phyloP scores from a whole-genome alignment of 1,284 basidiomycete species.

The Ustilago bromivora region DNA sequence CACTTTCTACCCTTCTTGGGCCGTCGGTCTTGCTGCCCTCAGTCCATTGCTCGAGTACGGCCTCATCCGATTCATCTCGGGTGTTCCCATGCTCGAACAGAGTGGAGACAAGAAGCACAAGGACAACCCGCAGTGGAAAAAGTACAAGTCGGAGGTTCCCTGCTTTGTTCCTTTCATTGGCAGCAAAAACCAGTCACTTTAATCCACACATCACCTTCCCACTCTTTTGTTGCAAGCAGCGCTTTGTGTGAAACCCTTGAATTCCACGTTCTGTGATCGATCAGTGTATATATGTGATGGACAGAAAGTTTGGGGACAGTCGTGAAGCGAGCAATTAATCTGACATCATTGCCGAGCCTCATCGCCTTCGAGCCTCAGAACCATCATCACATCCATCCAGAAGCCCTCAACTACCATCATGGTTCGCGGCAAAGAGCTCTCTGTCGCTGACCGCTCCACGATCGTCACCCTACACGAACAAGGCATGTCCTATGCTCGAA shows the following conservation, averaged over 20 bases:
- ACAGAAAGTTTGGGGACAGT: not conserved
- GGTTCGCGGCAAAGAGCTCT: conserved; percentile 2
- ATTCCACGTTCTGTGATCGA: not conserved
- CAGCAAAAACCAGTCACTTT: conserved; percentile 35
- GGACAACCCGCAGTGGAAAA: conserved; percentile 76
- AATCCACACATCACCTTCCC: not conserved
- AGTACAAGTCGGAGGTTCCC: conserved; percentile 75
- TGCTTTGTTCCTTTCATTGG: conserved; percentile 62
- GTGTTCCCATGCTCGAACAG: conserved; percentile 78
- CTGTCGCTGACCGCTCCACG: not conserved
- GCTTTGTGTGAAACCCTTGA: not conserved
- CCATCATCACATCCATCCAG: not conserved
- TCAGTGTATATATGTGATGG: not conserved
- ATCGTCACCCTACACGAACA: not conserved
- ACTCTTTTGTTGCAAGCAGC: not conserved
- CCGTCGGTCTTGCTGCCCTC: conserved; percentile 72
- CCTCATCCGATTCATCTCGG: conserved; percentile 73
- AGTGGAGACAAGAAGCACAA: conserved; percentile 78
- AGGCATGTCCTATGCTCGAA: not conserved
- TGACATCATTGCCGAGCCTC: not conserved
- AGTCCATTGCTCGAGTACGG: conserved; percentile 79
- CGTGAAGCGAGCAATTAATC: not conserved
- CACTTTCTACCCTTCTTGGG: conserved; percentile 71
- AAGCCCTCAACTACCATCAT: not conserved
- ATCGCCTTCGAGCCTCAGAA: not conserved